Evolutionary conservation across 2,329 filamentous ascomycete species (phyloP), one percentile per base, ranked within the genome.

Genomic region (Paraphoma chrysanthemicola): DNA sequence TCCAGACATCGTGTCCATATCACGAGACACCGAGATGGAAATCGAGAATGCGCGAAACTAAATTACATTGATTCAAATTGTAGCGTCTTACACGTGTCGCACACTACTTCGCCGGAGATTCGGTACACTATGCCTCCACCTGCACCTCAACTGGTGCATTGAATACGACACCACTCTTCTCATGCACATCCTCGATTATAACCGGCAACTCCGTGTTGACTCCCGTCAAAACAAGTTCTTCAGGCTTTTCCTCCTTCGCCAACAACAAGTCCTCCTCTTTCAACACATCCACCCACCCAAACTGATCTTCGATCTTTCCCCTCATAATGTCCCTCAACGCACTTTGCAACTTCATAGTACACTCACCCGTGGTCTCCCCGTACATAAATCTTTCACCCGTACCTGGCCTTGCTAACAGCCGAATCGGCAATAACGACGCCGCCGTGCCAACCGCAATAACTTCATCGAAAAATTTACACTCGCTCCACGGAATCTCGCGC

Each of bases 401-500:
- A 11, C 47, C 56, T 10, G 23, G 51, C n/a, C 57, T 48, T 11
- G 57, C 52, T 14, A 61, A 44, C 17, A 39, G 44, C 7, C 42
- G 16, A 48, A 68, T 64, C 4, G 63, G 61, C 11, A 66, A 43
- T 18, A 64, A 41, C 3, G 61, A 56, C 7, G 60, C 63, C 4
- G 65, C 67, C 3, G 67, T 69, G 3, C 67, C 67, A 12, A 62
- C 62, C 18, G 63, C 67, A 48, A 68, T 53, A 1, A 69, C 63
- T 53, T 69, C 67, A 10, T 56, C 56, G 46, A 69, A 67, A 39
- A 38, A 56, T 28, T 48, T 44, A 41, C 52, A 55, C 54, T 68
- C 64, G 31, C 50, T 57, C 44, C 53, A 64, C 6, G 48, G 57
- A 10, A 69, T 59, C 49, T 59, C 41, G 7, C 73, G 58, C 17